phyloP scores from a whole-genome alignment of 2,329 filamentous ascomycete genomes.

The Chalara sp. region DNA sequence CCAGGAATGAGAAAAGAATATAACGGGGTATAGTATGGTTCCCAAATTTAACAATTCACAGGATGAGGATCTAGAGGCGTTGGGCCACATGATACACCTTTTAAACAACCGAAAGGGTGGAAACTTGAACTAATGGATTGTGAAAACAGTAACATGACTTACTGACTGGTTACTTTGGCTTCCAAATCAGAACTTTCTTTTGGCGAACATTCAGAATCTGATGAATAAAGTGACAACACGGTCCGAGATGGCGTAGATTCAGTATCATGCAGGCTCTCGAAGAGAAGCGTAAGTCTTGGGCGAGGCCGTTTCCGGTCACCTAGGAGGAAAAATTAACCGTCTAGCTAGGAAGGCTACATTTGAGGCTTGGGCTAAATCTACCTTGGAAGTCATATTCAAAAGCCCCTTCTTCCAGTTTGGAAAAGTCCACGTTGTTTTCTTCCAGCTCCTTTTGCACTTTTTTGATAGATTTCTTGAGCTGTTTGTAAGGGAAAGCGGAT shows the following conservation, averaged over 20 bases:
- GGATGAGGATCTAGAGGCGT: too few species aligned
- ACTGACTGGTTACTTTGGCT: too few species aligned
- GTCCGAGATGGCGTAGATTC: neutral
- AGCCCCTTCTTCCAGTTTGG: conserved; percentile 17
- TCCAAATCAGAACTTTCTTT: too few species aligned
- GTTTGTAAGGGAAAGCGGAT: conserved; percentile 73
- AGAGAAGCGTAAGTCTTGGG: conserved; percentile 63
- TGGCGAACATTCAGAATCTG: neutral
- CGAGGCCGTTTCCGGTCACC: conserved; percentile 43
- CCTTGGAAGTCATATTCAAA: conserved; percentile 51
- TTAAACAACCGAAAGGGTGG: too few species aligned
- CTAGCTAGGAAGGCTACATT: neutral
- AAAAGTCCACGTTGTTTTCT: conserved; percentile 25
- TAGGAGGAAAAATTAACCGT: conserved; percentile 12
- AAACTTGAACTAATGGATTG: too few species aligned
- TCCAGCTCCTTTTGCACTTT: conserved; percentile 62
- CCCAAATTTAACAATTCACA: too few species aligned
- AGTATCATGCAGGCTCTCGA: conserved; percentile 39
- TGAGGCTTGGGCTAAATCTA: conserved; percentile 20
- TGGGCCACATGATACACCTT: too few species aligned
- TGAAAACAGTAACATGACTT: too few species aligned
- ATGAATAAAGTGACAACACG: neutral
- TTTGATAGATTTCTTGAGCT: conserved; percentile 86
- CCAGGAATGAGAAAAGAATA: too few species aligned
- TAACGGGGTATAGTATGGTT: too few species aligned